Conservation (phyloP, 192 early-diverging fungal species). For the Cetraspora pellucida region DNA sequence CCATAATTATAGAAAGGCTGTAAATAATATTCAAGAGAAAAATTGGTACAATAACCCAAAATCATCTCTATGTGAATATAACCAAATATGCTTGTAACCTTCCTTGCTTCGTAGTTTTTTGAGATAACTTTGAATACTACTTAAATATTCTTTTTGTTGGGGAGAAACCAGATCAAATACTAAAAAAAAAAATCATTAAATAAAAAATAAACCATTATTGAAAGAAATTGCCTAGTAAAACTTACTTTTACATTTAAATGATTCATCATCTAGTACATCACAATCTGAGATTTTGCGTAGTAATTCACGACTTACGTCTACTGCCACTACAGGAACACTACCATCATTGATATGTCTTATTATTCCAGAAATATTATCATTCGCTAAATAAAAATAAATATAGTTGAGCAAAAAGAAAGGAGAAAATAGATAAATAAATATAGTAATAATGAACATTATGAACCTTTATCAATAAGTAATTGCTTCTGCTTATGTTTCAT, state of each 20-base stretch:
- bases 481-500: slow-evolving; percentile 62
- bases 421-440: slow-evolving; percentile 29
- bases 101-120: slow-evolving; percentile 42
- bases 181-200: neutral
- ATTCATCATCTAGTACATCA: slow-evolving; percentile 64
- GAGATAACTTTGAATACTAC: slow-evolving; percentile 34
- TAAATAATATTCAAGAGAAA: slow-evolving; percentile 10
- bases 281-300: slow-evolving; percentile 58
- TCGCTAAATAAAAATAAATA: slow-evolving; percentile 46
- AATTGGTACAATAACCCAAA: slow-evolving; percentile 61
- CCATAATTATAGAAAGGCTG: too few relatives aligned
- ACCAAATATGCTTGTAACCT: slow-evolving; percentile 61
- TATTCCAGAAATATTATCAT: slow-evolving; percentile 55
- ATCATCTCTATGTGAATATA: slow-evolving; percentile 72
- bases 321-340: slow-evolving; percentile 61
- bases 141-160: slow-evolving; percentile 36
- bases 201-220: slow-evolving; percentile 52
- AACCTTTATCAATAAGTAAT: slow-evolving; percentile 61
- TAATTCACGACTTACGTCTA: slow-evolving; percentile 64
- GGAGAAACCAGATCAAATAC: slow-evolving; percentile 20
- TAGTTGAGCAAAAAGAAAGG: neutral
- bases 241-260: slow-evolving; percentile 60
- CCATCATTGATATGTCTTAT: slow-evolving; percentile 54
- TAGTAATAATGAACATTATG: slow-evolving; percentile 35
- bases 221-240: slow-evolving; percentile 47